Percentiles rank a stretch among this genome's conserved stretches.
These are phyloP conservation scores for Penicillium sp. DNA, from an alignment of 2,329 filamentous ascomycete species.

Conservation along the genomic window DNA sequence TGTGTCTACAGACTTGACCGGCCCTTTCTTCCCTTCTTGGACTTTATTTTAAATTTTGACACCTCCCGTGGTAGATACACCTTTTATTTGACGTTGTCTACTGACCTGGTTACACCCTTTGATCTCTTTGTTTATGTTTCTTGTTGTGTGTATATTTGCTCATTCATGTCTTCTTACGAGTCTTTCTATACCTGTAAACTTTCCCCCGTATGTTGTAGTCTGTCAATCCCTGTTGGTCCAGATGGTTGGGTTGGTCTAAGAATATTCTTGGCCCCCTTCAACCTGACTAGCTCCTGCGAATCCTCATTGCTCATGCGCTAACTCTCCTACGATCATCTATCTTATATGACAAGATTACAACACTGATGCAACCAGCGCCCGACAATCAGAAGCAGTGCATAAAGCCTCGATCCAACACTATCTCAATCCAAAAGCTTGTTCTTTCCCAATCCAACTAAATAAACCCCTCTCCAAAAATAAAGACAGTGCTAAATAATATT, in stretches of 20 bases:
- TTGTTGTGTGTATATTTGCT: constrained; percentile 26
- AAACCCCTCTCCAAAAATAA: no score
- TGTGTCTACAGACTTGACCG: constrained; percentile 1
- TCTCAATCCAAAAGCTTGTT: no score
- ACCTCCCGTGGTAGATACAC: constrained; percentile 30
- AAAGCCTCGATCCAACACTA: neutral
- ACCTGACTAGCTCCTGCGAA: no score
- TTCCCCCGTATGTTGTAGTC: neutral
- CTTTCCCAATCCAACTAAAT: no score
- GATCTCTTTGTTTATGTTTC: constrained; percentile 24
- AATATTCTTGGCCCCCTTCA: fast-evolving
- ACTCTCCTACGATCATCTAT: no score
- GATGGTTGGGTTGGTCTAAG: no score
- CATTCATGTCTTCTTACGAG: constrained; percentile 24
- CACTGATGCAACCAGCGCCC: neutral
- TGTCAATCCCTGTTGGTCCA: no score
- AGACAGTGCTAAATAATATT: no score
- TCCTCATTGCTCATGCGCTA: neutral
- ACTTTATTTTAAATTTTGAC: constrained; percentile 28
- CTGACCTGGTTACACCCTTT: constrained; percentile 25
- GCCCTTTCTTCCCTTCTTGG: constrained; percentile 16
- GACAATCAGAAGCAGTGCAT: neutral
- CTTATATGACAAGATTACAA: neutral
- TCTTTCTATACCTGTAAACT: neutral
- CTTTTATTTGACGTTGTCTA: constrained; percentile 33